Conservation (phyloP, 257 asterid species). For the Ligustrum vulgare region DNA sequence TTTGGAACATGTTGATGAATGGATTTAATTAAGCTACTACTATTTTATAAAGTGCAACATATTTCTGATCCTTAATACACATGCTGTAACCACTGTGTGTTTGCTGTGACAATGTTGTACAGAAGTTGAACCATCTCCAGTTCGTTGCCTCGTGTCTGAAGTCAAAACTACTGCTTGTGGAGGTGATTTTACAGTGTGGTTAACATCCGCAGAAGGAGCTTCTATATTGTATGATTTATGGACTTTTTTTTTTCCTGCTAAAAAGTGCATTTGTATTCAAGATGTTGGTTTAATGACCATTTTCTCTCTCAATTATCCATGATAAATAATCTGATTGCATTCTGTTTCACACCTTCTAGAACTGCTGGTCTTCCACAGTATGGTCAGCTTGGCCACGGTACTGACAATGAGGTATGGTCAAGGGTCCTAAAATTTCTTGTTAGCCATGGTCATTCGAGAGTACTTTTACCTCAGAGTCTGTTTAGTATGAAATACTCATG, state of each 20-base stretch:
- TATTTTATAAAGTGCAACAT: not conserved
- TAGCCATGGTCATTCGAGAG: not conserved
- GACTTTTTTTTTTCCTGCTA: constrained; percentile 14
- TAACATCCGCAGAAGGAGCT: constrained; percentile 88
- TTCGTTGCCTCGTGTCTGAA: constrained; percentile 71
- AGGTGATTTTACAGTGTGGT: constrained; percentile 94
- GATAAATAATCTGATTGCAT: constrained; percentile 28
- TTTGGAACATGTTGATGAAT: not conserved
- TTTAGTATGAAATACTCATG: not conserved
- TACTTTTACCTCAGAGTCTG: not conserved
- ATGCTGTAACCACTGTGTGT: not conserved
- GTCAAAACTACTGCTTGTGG: constrained; percentile 72
- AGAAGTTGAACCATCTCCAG: constrained; percentile 85
- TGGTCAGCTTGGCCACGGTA: constrained; percentile 97
- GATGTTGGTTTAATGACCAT: not conserved
- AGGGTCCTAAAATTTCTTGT: constrained; percentile 2
- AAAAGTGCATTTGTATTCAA: not conserved
- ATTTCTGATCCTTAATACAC: not conserved
- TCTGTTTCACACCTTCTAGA: constrained; percentile 42
- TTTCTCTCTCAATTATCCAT: constrained; percentile 16
- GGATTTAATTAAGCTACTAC: not conserved
- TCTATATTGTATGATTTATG: constrained; percentile 81
- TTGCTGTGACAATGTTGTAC: constrained; percentile 24
- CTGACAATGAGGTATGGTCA: constrained; percentile 86
- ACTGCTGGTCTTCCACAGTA: constrained; percentile 99